Percentiles rank a stretch among this genome's conserved stretches.
Evolutionary conservation across 2,329 filamentous ascomycete species (phyloP).

Genomic region (Zalaria obscura): DNA sequence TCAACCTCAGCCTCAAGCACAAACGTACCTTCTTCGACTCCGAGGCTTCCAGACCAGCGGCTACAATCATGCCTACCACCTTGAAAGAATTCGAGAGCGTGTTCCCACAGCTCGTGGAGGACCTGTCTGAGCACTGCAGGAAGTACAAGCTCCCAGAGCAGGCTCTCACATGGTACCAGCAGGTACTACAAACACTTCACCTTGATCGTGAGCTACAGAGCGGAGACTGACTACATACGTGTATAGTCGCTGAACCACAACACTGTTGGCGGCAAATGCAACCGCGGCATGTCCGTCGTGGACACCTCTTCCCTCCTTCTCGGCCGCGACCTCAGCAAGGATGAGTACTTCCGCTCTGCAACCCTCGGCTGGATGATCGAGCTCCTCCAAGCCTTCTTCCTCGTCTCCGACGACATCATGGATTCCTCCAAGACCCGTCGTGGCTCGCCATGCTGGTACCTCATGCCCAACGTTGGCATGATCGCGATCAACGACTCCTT

Average conservation of each 20-base stretch:
- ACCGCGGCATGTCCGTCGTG: constrained; percentile 94
- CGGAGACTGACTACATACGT: constrained; percentile 6
- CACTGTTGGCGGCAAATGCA: constrained; percentile 89
- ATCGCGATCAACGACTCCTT: constrained; percentile 97
- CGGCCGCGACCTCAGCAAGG: constrained; percentile 53
- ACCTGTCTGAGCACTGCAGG: constrained; percentile 64
- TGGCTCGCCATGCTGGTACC: constrained; percentile 94
- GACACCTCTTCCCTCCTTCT: constrained; percentile 77
- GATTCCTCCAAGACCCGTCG: constrained; percentile 89
- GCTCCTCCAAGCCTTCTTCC: constrained; percentile 96
- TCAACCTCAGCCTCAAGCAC: not conserved
- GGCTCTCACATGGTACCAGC: constrained; percentile 75
- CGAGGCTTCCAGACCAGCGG: constrained; percentile 6
- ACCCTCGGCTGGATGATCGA: constrained; percentile 96
- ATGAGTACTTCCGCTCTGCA: constrained; percentile 79
- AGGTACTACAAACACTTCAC: constrained; percentile 35
- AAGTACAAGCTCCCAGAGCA: constrained; percentile 71
- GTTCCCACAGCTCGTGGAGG: constrained; percentile 74
- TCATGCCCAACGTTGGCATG: constrained; percentile 77
- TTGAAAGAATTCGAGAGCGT: constrained; percentile 79
- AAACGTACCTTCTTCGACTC: not conserved
- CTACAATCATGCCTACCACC: constrained; percentile 48
- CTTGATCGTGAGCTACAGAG: too few species aligned
- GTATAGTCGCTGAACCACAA: constrained; percentile 68
- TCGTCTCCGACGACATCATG: constrained; percentile 98